Percentiles rank a stretch among this genome's conserved stretches.
These are phyloP conservation scores for Botrytis porri DNA, from an alignment of 2,329 filamentous ascomycete genomes.

Conservation along the genomic window DNA sequence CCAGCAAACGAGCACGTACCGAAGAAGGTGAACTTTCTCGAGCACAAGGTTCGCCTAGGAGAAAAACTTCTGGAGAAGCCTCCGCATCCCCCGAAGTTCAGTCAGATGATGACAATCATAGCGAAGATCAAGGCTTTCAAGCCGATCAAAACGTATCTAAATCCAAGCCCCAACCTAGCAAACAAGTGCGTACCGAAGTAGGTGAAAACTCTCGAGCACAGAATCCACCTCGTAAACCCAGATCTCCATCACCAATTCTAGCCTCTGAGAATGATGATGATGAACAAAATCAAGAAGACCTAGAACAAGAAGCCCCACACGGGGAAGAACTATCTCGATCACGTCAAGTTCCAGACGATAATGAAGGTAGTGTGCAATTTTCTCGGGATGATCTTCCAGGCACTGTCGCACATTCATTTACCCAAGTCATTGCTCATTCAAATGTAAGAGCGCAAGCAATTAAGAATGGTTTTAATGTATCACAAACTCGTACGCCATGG, in stretches of 20 bases:
- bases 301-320: background rate
- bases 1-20: background rate
- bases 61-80: background rate
- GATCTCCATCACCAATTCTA: background rate
- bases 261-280: background rate
- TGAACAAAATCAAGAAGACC: background rate
- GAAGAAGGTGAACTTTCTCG: background rate
- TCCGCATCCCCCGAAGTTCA: background rate
- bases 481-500: constrained; percentile 37
- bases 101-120: background rate
- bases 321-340: background rate
- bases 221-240: background rate
- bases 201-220: background rate
- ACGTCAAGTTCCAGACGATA: background rate
- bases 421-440: background rate
- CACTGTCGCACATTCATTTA: background rate
- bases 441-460: background rate
- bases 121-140: constrained; percentile 32
- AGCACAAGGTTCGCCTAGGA: background rate
- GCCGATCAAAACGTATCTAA: constrained; percentile 24
- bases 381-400: background rate
- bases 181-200: background rate
- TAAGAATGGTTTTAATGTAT: background rate
- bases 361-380: background rate
- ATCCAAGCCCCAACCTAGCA: background rate